Base-by-base conservation (phyloP, 352 stramenopile genomes). In the Pythium monospermum region DNA sequence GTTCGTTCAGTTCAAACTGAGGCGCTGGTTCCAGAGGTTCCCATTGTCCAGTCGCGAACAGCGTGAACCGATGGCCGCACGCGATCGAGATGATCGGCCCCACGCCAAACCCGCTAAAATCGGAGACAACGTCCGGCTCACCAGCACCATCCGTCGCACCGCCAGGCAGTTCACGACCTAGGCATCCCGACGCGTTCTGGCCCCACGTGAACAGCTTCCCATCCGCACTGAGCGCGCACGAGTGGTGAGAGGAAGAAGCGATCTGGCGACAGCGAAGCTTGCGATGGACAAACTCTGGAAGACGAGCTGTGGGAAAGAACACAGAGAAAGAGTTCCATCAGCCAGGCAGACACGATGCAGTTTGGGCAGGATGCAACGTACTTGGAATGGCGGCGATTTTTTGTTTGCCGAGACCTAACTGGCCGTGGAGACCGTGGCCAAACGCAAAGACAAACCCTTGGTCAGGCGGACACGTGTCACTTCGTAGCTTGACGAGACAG, bases 121-220 rank as follows among this genome's bases (percentile, higher is more conserved):
- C 59, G 1, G 40, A 38, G 4, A 88, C 62, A 6, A 86, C 38
- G 5, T 77, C 80, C 0, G 80, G 77, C 32, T 91, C 76, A 0
- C 47, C 49, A 0, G 77, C 50, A n/a, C n/a, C n/a, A 40, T 84
- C 66, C 0, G 47, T 39, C 0, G 49, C 61, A 11, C 32, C 59
- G 16, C 76, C 49, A 0, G 64, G 43, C 0, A 56, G 59, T 4
- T 51, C 39, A 0, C 80, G 63, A 15, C 80, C 80, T 12, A 91
- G 66, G 57, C 76, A 87, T 0, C 75, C 80, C 0, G 55, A 69
- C 0, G 58, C 25, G 36, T 87, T 88, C 25, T 76, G 71, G 0
- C 80, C 80, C 80, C 80, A 91, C 0, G 77, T 85, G 57, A 85
- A 88, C 22, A 91, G 53, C n/a, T 73, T 66, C 1, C 77, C 77